Evolutionary conservation across 1,284 basidiomycete species (phyloP).

Genomic region (Chondrostereum purpureum): DNA sequence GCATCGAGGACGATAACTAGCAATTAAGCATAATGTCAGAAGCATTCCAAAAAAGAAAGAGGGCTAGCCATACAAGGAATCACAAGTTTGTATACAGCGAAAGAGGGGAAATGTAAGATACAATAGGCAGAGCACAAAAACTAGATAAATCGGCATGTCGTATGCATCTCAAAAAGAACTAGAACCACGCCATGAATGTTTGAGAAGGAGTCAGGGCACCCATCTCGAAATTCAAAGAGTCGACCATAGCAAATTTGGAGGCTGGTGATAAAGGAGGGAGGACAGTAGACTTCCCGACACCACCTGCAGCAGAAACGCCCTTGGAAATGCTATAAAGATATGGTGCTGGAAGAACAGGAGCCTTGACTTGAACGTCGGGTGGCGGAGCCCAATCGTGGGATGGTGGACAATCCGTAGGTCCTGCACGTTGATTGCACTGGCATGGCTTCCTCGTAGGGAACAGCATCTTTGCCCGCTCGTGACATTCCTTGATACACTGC

Average conservation of each 20-base stretch:
- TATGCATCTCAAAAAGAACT: slow-evolving; percentile 8
- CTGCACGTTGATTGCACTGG: slow-evolving; percentile 24
- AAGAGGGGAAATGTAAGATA: background rate
- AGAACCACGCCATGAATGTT: slow-evolving; percentile 42
- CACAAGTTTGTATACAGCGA: no score
- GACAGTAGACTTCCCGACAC: slow-evolving; percentile 1
- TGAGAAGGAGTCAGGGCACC: slow-evolving; percentile 37
- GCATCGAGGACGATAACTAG: no score
- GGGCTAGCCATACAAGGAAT: no score
- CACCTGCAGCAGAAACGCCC: slow-evolving; percentile 5
- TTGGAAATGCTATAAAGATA: slow-evolving; percentile 13
- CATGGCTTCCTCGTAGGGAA: slow-evolving; percentile 37
- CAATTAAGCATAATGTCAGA: no score
- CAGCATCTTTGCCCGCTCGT: slow-evolving; percentile 32
- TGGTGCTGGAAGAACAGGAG: slow-evolving; percentile 17
- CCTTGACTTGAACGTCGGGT: slow-evolving; percentile 16
- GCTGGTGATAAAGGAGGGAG: slow-evolving; percentile 19
- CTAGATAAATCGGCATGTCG: slow-evolving; percentile 8
- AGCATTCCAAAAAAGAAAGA: no score
- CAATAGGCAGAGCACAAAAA: background rate
- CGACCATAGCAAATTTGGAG: slow-evolving; percentile 32
- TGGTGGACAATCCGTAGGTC: slow-evolving; percentile 28
- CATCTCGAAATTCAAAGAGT: slow-evolving; percentile 38
- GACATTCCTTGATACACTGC: slow-evolving; percentile 39
- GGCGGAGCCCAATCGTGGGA: slow-evolving; percentile 38